Evolutionary conservation across 2,329 filamentous ascomycete genomes (phyloP), one percentile per base, ranked within the genome.

Genomic region (Phaeoacremonium minimum): DNA sequence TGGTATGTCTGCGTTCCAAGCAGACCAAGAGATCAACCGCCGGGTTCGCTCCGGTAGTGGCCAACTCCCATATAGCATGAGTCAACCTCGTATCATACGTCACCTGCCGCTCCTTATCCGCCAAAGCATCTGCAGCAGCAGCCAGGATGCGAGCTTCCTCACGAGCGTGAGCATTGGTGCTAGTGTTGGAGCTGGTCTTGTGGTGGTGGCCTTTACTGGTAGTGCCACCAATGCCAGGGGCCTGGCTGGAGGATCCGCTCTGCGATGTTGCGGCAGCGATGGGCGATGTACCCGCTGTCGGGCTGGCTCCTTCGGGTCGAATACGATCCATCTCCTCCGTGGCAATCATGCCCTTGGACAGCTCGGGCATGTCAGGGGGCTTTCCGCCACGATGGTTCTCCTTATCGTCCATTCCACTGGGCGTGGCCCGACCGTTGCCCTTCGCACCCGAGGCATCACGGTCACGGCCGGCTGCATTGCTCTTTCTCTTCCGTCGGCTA

Each of bases 21-120:
- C 93, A 98, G 6, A 96, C 86, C 1, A 98, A 70, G 14, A 98
- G 67, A 58, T 98, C 93, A 0, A 95, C 87, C 1, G 93, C 91
- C 1, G 93, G 93, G 55, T 98, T 97, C 3, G 90, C 89, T 33
- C 90, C 85, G 1, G 83, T 84, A 0, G 91, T 97, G 2, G 93
- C 89, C 14, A 94, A 73, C 41, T 91, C 85, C 93, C 93, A 98
- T 47, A 96, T 97, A 9, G 87, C 83, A 49, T 95, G 86, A 0
- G 93, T 97, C 12, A 98, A 75, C 4, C 89, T 81, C 37, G 75
- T 79, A 53, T 97, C 90, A 58, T 95, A 97, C 7, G 74, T 78
- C 40, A 73, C 68, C 52, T 87, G 83, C 6, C 86, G 77, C 53
- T 89, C 83, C 46, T 79, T 80, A 41, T 87, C 83, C 1, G 77